Percentiles rank a stretch among this genome's conserved stretches.
phyloP scores from a whole-genome alignment of 805 yeast genomes.

The Peterozyma xylosa region DNA sequence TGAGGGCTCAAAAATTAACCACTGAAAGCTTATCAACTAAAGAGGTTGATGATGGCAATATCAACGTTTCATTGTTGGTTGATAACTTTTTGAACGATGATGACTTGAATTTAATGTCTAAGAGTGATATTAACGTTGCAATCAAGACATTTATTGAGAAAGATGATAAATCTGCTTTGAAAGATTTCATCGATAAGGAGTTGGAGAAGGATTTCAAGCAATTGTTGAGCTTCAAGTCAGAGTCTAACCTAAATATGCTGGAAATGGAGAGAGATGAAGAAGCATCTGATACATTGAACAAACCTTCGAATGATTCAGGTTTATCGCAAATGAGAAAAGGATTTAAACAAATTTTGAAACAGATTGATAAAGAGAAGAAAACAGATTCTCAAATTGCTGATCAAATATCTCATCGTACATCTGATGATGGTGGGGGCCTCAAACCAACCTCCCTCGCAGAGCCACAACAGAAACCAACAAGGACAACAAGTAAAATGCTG shows the following conservation, averaged over 20 bases:
- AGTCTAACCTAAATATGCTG: slow-evolving; percentile 26
- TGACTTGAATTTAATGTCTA: slow-evolving; percentile 64
- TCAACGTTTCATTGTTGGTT: slow-evolving; percentile 57
- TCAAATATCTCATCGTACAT: no score
- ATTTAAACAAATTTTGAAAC: slow-evolving; percentile 35
- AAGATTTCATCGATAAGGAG: slow-evolving; percentile 53
- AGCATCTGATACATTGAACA: slow-evolving; percentile 11
- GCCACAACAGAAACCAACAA: neutral
- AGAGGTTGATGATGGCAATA: slow-evolving; percentile 27
- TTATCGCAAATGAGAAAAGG: slow-evolving; percentile 15
- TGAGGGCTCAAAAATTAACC: slow-evolving; percentile 7
- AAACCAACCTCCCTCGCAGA: neutral
- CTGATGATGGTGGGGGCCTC: no score
- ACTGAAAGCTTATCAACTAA: slow-evolving; percentile 13
- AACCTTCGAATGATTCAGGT: neutral
- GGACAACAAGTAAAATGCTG: neutral
- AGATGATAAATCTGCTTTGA: slow-evolving; percentile 66
- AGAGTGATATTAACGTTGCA: slow-evolving; percentile 66
- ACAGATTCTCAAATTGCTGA: neutral
- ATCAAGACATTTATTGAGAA: slow-evolving; percentile 68
- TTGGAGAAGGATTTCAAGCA: slow-evolving; percentile 43
- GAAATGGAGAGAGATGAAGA: slow-evolving; percentile 22
- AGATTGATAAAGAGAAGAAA: slow-evolving; percentile 28
- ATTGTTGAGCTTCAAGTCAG: slow-evolving; percentile 34
- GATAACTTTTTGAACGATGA: slow-evolving; percentile 55